Evolutionary conservation across 805 yeast genomes (phyloP).

Genomic region (Teunomyces gatunensis): DNA sequence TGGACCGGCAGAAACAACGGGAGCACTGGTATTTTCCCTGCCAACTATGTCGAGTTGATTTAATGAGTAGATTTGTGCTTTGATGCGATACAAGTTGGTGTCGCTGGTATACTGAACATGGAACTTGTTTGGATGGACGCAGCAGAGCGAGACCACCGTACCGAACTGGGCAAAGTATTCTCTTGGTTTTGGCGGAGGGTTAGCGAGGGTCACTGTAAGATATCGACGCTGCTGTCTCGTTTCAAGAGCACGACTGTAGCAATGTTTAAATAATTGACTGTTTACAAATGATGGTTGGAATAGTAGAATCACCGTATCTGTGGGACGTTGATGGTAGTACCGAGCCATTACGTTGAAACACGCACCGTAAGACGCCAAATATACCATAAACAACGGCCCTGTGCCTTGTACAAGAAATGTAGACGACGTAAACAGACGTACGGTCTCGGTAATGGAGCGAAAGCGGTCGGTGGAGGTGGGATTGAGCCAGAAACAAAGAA

Average conservation of each 20-base stretch:
- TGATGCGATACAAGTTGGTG: not conserved
- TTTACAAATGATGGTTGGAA: not conserved
- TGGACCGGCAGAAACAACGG: slow-evolving; percentile 94
- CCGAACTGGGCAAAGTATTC: not conserved
- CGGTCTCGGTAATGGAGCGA: not conserved
- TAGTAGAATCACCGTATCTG: not conserved
- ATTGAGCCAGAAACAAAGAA: not conserved
- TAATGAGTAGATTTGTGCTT: not conserved
- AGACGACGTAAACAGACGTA: not conserved
- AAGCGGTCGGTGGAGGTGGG: not conserved
- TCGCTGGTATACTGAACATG: not conserved
- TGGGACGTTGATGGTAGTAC: not conserved
- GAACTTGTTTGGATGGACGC: not conserved
- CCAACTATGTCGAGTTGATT: slow-evolving; percentile 86
- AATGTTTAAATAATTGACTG: not conserved
- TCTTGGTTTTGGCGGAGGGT: not conserved
- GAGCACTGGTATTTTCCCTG: slow-evolving; percentile 91
- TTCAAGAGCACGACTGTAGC: not conserved
- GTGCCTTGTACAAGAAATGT: not conserved
- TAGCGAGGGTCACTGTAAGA: not conserved
- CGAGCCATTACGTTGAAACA: not conserved
- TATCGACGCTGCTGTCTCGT: not conserved
- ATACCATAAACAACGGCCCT: not conserved
- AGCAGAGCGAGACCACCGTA: not conserved
- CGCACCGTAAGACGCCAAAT: not conserved